A percentile compares a stretch with the other conserved stretches of the same genome.
Conservation (phyloP, 116 monocot genomes). For the Zostera marina region DNA sequence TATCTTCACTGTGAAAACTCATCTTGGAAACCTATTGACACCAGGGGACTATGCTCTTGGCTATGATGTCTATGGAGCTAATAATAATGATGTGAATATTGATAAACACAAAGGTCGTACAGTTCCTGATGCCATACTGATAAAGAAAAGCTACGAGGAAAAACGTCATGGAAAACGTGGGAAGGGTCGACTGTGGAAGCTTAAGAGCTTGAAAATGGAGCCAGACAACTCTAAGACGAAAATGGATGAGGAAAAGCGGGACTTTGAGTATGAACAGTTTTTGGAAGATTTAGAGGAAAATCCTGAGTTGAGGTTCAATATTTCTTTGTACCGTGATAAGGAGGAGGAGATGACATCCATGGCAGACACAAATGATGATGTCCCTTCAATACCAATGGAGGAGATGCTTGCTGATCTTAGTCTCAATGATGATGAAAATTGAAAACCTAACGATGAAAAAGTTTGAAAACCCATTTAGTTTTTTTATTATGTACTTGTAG, state of each 20-base stretch:
- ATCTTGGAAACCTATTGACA: slow-evolving; percentile 59
- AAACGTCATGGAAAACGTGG: slow-evolving; percentile 4
- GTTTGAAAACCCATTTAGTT: too few species aligned
- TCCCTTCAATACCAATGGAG: slow-evolving; percentile 8
- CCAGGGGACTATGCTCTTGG: neutral
- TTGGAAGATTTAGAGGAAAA: slow-evolving; percentile 37
- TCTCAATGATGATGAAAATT: too few species aligned
- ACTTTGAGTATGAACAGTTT: slow-evolving; percentile 54
- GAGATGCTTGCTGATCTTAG: too few species aligned
- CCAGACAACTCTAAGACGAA: slow-evolving; percentile 19
- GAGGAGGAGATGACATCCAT: slow-evolving; percentile 40
- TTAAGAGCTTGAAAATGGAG: too few species aligned
- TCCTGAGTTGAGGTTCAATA: slow-evolving; percentile 3
- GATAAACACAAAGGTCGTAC: slow-evolving; percentile 43
- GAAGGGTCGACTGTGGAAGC: too few species aligned
- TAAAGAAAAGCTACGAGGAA: slow-evolving; percentile 73
- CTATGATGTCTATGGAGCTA: slow-evolving; percentile 13
- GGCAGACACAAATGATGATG: slow-evolving; percentile 34
- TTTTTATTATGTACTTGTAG: too few species aligned
- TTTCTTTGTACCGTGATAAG: too few species aligned
- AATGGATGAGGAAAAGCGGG: slow-evolving; percentile 44
- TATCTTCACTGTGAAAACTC: slow-evolving; percentile 51
- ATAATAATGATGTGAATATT: slow-evolving; percentile 47
- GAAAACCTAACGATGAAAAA: too few species aligned
- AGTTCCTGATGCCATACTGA: slow-evolving; percentile 50